These are phyloP conservation scores for Colletotrichum destructivum DNA, from an alignment of 2,329 filamentous ascomycete species.

Conservation along the genomic window DNA sequence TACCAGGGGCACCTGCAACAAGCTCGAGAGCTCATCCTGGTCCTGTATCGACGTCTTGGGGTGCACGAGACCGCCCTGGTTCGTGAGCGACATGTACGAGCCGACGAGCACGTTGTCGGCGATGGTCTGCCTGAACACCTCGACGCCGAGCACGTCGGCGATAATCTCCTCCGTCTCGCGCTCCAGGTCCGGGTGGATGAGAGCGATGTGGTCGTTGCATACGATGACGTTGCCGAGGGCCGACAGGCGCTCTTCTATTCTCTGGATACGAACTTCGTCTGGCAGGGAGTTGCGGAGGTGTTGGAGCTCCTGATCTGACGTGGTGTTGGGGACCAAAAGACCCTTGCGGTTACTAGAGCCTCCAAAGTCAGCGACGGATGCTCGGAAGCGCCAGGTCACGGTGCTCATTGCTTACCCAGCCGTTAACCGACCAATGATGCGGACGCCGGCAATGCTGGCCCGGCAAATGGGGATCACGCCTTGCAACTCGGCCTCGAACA, in stretches of 20 bases:
- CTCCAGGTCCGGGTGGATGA: slow-evolving; percentile 96
- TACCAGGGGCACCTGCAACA: slow-evolving; percentile 96
- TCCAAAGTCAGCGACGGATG: slow-evolving; percentile 37
- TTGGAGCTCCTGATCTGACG: slow-evolving; percentile 97
- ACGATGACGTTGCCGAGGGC: slow-evolving; percentile 98
- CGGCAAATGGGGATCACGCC: slow-evolving; percentile 98
- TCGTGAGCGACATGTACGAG: slow-evolving; percentile 95
- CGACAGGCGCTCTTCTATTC: slow-evolving; percentile 96
- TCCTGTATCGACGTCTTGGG: slow-evolving; percentile 98
- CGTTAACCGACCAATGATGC: slow-evolving; percentile 96
- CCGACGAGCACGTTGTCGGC: slow-evolving; percentile 97
- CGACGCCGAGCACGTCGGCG: slow-evolving; percentile 90
- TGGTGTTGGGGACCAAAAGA: slow-evolving; percentile 94
- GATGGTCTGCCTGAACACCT: slow-evolving; percentile 94
- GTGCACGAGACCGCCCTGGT: slow-evolving; percentile 96
- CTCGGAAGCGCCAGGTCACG: neutral
- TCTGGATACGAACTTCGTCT: slow-evolving; percentile 92
- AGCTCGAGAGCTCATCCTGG: slow-evolving; percentile 94
- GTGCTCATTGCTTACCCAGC: slow-evolving; percentile 75
- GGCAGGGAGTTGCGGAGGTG: slow-evolving; percentile 96
- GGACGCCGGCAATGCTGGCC: slow-evolving; percentile 95
- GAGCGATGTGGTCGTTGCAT: slow-evolving; percentile 95
- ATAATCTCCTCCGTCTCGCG: slow-evolving; percentile 99
- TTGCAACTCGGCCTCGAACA: slow-evolving; percentile 98
- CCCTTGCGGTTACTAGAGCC: slow-evolving; percentile 87